Conservation (phyloP, 225 moss, liverwort and hornwort species). For the Sphagnum tenellum region DNA sequence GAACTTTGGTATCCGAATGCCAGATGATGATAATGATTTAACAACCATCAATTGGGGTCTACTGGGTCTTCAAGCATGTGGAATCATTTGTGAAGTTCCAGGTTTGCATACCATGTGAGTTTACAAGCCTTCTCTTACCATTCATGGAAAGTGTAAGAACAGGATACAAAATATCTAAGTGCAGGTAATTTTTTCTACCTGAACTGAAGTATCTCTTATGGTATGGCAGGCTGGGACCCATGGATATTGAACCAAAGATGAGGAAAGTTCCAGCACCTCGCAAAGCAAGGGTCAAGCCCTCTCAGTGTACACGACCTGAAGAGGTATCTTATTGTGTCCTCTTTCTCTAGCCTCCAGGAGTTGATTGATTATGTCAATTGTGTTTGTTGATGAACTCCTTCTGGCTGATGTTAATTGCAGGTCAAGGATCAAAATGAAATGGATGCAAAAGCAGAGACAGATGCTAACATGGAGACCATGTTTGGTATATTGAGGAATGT, state of each 20-base stretch:
- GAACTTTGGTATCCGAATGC: slow-evolving; percentile 25
- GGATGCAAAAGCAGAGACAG: slow-evolving; percentile 58
- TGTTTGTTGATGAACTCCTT: too few relatives aligned
- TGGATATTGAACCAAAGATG: slow-evolving; percentile 71
- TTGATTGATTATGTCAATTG: too few relatives aligned
- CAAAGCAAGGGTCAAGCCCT: slow-evolving; percentile 34
- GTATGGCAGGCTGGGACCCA: slow-evolving; percentile 73
- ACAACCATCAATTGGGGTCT: slow-evolving; percentile 55
- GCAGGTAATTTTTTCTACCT: too few relatives aligned
- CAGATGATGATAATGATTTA: slow-evolving; percentile 12
- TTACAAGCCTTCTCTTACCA: too few relatives aligned
- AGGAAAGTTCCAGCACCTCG: slow-evolving; percentile 38
- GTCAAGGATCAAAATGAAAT: slow-evolving; percentile 51
- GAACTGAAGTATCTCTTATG: neutral
- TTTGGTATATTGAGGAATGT: slow-evolving; percentile 36
- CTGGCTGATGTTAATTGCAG: slow-evolving; percentile 13
- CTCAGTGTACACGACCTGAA: slow-evolving; percentile 57
- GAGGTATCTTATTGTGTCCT: slow-evolving; percentile 21
- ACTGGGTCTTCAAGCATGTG: slow-evolving; percentile 47
- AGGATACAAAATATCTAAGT: too few relatives aligned
- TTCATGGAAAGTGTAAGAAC: too few relatives aligned
- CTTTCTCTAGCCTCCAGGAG: too few relatives aligned
- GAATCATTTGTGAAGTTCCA: slow-evolving; percentile 45
- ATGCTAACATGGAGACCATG: slow-evolving; percentile 82
- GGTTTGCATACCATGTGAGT: slow-evolving; percentile 76